phyloP scores from a whole-genome alignment of 1,284 basidiomycete genomes.

The Melampsora americana region DNA sequence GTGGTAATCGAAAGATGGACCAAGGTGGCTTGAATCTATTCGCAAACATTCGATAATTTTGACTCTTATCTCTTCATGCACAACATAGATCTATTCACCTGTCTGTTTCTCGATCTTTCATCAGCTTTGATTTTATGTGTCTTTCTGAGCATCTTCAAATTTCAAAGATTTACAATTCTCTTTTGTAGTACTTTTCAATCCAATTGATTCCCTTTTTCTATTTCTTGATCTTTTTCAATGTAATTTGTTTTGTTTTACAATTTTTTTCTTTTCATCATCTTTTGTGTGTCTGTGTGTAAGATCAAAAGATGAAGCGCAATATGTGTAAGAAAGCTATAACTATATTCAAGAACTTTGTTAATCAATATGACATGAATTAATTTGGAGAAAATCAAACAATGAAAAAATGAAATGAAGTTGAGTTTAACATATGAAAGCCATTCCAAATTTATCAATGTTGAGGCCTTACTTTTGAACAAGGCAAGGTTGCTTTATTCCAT shows the following conservation, averaged over 20 bases:
- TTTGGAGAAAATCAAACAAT: too few relatives aligned
- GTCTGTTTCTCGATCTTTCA: too few relatives aligned
- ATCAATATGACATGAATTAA: too few relatives aligned
- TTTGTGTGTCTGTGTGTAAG: constrained; percentile 1
- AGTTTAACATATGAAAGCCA: too few relatives aligned
- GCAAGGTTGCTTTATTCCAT: too few relatives aligned
- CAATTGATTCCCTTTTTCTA: background rate
- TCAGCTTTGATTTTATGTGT: too few relatives aligned
- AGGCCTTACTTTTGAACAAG: too few relatives aligned
- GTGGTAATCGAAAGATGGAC: background rate
- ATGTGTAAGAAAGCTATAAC: background rate
- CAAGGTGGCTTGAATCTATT: constrained; percentile 5
- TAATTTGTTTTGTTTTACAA: background rate
- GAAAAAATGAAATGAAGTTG: too few relatives aligned
- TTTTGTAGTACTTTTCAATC: background rate
- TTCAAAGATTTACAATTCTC: background rate
- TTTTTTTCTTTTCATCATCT: background rate
- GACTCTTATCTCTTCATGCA: too few relatives aligned
- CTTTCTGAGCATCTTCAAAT: too few relatives aligned
- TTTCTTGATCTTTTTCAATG: background rate
- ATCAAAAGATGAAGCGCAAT: background rate
- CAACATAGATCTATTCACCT: too few relatives aligned
- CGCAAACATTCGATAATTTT: background rate
- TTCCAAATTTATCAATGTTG: too few relatives aligned
- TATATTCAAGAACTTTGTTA: background rate